Percentiles rank a stretch among this genome's conserved stretches.
These are phyloP conservation scores for Skeletonema grethae DNA, from an alignment of 108 stramenopile species.

Conservation along the genomic window DNA sequence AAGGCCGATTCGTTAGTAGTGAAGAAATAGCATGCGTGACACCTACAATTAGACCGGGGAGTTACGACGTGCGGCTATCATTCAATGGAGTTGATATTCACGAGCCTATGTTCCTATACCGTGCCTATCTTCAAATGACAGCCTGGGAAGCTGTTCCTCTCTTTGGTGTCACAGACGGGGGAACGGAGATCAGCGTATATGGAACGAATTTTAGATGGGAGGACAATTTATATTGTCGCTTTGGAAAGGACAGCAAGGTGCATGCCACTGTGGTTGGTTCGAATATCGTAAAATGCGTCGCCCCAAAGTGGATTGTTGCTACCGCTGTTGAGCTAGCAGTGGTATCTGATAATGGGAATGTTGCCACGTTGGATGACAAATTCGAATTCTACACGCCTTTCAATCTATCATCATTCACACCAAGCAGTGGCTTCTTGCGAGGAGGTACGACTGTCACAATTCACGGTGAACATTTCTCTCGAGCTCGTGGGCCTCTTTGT, in stretches of 20 bases:
- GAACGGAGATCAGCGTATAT: slow-evolving; percentile 18
- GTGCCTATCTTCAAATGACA: slow-evolving; percentile 25
- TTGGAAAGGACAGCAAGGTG: slow-evolving; percentile 5
- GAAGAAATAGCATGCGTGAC: slow-evolving; percentile 29
- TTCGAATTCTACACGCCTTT: slow-evolving; percentile 35
- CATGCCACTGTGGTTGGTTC: slow-evolving; percentile 12
- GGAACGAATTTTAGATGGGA: slow-evolving; percentile 38
- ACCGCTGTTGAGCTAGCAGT: slow-evolving; percentile 21
- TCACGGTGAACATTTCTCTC: slow-evolving; percentile 23
- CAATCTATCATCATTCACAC: slow-evolving; percentile 21
- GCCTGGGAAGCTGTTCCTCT: slow-evolving; percentile 22
- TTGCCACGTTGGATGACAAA: slow-evolving; percentile 17
- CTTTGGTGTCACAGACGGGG: slow-evolving; percentile 30
- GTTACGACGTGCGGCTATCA: slow-evolving; percentile 24
- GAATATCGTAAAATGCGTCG: slow-evolving; percentile 31
- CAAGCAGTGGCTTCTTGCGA: slow-evolving; percentile 20
- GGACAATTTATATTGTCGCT: slow-evolving; percentile 25
- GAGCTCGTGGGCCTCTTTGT: slow-evolving; percentile 15
- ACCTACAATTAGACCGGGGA: slow-evolving; percentile 27
- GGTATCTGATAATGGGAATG: slow-evolving; percentile 18
- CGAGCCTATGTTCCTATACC: slow-evolving; percentile 12
- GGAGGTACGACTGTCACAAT: slow-evolving; percentile 38
- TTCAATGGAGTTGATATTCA: slow-evolving; percentile 35
- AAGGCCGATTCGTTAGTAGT: slow-evolving; percentile 22
- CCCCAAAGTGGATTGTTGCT: slow-evolving; percentile 15